Base-by-base conservation (phyloP, 768 basidiomycete species). In the Auriscalpium microsporum region DNA sequence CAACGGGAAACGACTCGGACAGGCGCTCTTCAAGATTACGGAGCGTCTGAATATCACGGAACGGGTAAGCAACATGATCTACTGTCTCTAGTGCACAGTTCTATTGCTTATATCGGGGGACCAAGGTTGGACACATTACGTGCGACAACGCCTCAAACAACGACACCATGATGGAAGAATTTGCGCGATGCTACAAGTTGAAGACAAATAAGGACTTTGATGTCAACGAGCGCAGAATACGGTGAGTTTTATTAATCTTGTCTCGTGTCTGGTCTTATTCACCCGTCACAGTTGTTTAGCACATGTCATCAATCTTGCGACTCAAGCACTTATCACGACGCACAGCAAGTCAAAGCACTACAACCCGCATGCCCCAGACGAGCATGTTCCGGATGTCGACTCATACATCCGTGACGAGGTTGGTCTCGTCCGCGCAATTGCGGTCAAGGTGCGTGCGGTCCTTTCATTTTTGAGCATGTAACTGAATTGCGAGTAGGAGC, bases 111-210 rank as follows among this genome's bases (percentile, higher is more conserved):
- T 11, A 19, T 52, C n/a, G n/a, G n/a, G 19, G 13, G 28, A 44
- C 21, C 19, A 56, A 72, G 72, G 59, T 72, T 55, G 68, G 70
- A 1, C 58, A 69, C 48, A 64, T 74, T 1, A 75, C 73, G 0
- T 72, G 67, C 54, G 67, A 75, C 53, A 75, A 73, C 56, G 71
- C 72, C 0, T 54, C 23, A 3, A 75, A 73, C 54, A 76, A 74
- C 56, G 51, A 53, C 13, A 73, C 71, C 0, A 75, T 73, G 69
- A 38, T 71, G 23, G 38, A 11, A 0, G 61, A 68, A 13, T 67
- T 76, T 21, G 59, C 56, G 1, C 5, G 16, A 10, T 47, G 23
- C 13, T 38, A 61, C 11, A 11, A 53, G 34, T 35, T 56, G n/a
- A 38, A 45, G 16, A 54, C 45, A n/a, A 53, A 56, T 7, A 21